phyloP scores from a whole-genome alignment of 768 basidiomycete species.

The Gyrodon lividus region DNA sequence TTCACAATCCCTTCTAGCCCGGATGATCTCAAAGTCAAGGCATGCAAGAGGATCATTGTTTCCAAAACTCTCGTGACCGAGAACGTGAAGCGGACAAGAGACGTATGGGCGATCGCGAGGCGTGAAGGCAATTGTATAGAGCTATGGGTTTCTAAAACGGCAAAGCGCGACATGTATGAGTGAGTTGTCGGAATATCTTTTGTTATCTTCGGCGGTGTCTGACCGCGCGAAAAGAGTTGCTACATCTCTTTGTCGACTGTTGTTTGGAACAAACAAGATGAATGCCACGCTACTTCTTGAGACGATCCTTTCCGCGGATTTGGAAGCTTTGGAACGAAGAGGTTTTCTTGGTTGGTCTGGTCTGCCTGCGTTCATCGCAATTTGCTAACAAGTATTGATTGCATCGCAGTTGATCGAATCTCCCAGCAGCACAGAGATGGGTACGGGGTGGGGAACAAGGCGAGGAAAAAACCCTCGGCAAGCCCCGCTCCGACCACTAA shows the following conservation, averaged over 20 bases:
- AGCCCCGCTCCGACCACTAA: neutral
- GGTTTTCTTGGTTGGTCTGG: conserved; percentile 70
- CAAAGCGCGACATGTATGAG: conserved; percentile 85
- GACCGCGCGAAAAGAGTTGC: conserved; percentile 56
- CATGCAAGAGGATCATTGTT: conserved; percentile 59
- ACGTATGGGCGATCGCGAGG: conserved; percentile 65
- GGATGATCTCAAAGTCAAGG: conserved; percentile 62
- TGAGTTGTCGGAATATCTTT: conserved; percentile 38
- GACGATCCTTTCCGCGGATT: conserved; percentile 85
- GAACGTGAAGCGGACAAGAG: conserved; percentile 46
- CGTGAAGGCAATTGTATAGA: conserved; percentile 51
- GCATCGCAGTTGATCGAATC: conserved; percentile 71
- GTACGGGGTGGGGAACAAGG: conserved; percentile 48
- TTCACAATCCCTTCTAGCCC: conserved; percentile 53
- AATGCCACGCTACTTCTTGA: conserved; percentile 84
- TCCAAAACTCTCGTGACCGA: conserved; percentile 56
- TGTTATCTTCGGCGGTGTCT: neutral
- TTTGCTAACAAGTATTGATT: conserved; percentile 2
- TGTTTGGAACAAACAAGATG: conserved; percentile 72
- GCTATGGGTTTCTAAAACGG: conserved; percentile 67
- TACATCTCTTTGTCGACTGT: conserved; percentile 68
- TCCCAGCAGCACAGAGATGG: conserved; percentile 73
- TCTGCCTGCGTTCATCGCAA: conserved; percentile 9
- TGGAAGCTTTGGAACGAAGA: conserved; percentile 69
- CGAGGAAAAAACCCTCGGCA: conserved; percentile 6